phyloP scores from a whole-genome alignment of 2,329 filamentous ascomycete species.

The Claviceps africana region DNA sequence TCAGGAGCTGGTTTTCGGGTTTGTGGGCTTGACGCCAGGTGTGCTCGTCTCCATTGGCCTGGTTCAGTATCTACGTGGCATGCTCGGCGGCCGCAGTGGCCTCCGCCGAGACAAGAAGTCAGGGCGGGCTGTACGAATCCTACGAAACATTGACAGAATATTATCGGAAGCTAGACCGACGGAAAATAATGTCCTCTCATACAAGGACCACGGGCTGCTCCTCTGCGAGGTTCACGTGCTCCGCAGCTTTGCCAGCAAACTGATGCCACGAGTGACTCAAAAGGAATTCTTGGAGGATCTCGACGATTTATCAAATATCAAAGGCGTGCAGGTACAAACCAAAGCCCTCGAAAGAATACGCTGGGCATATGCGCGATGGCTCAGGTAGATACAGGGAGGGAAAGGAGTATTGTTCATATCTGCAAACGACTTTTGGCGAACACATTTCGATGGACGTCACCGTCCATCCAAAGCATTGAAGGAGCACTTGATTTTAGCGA shows the following conservation, averaged over 20 bases:
- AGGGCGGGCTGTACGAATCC: conserved; percentile 57
- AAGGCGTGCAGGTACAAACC: conserved; percentile 63
- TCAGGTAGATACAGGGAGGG: conserved; percentile 22
- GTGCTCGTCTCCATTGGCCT: conserved; percentile 72
- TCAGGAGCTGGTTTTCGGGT: conserved; percentile 95
- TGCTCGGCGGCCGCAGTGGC: conserved; percentile 59
- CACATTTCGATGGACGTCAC: neutral
- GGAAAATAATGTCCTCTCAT: conserved; percentile 62
- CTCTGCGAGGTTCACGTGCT: conserved; percentile 82
- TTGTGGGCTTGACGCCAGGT: conserved; percentile 84
- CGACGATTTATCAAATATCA: conserved; percentile 71
- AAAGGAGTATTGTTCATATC: neutral
- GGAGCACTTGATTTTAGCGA: neutral
- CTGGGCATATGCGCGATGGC: conserved; percentile 80
- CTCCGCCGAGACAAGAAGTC: conserved; percentile 49
- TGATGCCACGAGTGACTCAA: conserved; percentile 62
- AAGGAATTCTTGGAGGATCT: conserved; percentile 83
- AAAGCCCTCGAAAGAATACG: conserved; percentile 70
- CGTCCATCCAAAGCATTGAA: neutral
- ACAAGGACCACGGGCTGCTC: conserved; percentile 83
- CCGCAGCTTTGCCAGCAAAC: conserved; percentile 41
- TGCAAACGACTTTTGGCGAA: neutral
- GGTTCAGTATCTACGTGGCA: conserved; percentile 54
- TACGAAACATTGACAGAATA: conserved; percentile 80
- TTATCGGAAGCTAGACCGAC: conserved; percentile 54